Conservation (phyloP, 805 yeast species). For the Zygoascus biomembranicola region DNA sequence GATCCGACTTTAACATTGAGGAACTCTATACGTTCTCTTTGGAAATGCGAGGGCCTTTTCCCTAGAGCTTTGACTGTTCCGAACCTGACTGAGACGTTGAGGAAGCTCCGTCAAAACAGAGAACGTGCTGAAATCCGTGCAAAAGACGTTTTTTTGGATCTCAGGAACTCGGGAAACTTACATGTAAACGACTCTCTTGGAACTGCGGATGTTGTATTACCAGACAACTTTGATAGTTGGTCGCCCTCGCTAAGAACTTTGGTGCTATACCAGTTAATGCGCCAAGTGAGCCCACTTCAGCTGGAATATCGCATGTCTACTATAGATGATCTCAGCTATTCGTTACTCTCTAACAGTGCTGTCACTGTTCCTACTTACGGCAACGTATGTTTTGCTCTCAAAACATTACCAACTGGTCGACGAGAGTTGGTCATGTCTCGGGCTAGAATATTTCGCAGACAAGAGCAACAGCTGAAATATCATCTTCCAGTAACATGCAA, state of each 20-base stretch:
- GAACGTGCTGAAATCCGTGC: slow-evolving; percentile 18
- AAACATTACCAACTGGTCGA: background rate
- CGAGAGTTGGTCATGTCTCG: background rate
- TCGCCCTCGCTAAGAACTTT: slow-evolving; percentile 5
- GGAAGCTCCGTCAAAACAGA: slow-evolving; percentile 11
- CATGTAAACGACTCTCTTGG: slow-evolving; percentile 6
- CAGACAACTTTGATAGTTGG: slow-evolving; percentile 1
- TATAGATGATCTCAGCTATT: slow-evolving; percentile 19
- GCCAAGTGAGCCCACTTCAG: slow-evolving; percentile 7
- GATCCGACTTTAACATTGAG: slow-evolving; percentile 48
- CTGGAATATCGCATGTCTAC: slow-evolving; percentile 4
- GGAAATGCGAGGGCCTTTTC: background rate
- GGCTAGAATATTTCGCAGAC: background rate
- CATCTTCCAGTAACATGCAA: background rate
- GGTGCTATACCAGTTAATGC: slow-evolving; percentile 3
- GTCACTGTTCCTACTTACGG: background rate
- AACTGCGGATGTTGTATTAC: background rate
- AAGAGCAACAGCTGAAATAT: background rate
- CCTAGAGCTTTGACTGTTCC: slow-evolving; percentile 9
- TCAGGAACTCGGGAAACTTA: slow-evolving; percentile 6
- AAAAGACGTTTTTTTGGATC: slow-evolving; percentile 9
- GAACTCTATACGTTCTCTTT: slow-evolving; percentile 41
- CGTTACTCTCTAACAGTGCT: background rate
- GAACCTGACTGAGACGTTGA: slow-evolving; percentile 9
- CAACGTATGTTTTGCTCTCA: background rate